Conservation (phyloP, 768 basidiomycete species). For the Rubroboletus satanas region DNA sequence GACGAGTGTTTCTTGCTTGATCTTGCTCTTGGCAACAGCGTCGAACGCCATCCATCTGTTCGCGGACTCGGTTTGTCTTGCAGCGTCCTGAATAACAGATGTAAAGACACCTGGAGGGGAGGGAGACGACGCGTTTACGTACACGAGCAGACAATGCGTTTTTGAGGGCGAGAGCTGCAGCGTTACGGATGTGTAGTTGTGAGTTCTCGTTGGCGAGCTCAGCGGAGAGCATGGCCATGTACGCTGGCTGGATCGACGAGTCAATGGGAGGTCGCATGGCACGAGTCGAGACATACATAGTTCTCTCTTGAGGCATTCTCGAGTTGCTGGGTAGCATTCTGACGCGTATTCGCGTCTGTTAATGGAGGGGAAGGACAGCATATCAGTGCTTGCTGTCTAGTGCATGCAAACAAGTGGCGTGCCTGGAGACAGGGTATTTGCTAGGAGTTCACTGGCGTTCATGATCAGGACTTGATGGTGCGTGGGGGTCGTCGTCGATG, state of each 20-base stretch:
- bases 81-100: slow-evolving; percentile 51
- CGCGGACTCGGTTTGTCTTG: slow-evolving; percentile 71
- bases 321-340: slow-evolving; percentile 86
- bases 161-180: slow-evolving; percentile 96
- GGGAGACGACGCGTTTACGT: slow-evolving; percentile 36
- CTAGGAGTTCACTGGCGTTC: slow-evolving; percentile 89
- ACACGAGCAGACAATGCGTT: slow-evolving; percentile 90
- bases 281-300: slow-evolving; percentile 61
- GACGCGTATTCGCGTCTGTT: slow-evolving; percentile 84
- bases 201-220: slow-evolving; percentile 78
- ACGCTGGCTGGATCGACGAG: slow-evolving; percentile 63
- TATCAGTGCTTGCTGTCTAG: slow-evolving; percentile 33
- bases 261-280: slow-evolving; percentile 6
- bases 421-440: slow-evolving; percentile 91
- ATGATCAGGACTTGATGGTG: slow-evolving; percentile 45
- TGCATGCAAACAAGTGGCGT: slow-evolving; percentile 32
- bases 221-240: slow-evolving; percentile 85
- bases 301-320: slow-evolving; percentile 83
- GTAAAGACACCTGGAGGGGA: slow-evolving; percentile 16
- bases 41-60: slow-evolving; percentile 81
- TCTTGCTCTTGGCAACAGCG: slow-evolving; percentile 62
- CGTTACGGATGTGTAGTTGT: slow-evolving; percentile 76
- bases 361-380: slow-evolving; percentile 19
- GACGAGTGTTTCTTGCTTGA: slow-evolving; percentile 84
- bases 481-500: slow-evolving; percentile 25